These are phyloP conservation scores for Phytophthora cactorum DNA, from an alignment of 352 stramenopile genomes.

Conservation along the genomic window DNA sequence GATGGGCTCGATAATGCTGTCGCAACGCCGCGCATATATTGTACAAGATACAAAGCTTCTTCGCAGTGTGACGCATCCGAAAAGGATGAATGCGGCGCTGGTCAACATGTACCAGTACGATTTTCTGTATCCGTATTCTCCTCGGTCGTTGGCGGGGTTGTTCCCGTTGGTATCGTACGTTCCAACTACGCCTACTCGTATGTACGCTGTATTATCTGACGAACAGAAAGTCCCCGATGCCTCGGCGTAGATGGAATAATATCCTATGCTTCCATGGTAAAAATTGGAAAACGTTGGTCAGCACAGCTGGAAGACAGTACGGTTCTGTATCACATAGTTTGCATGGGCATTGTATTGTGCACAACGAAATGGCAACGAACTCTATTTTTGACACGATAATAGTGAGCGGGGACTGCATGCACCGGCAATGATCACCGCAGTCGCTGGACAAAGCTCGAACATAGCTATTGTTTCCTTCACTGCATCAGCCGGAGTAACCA, in stretches of 20 bases:
- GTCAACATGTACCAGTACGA: constrained; percentile 37
- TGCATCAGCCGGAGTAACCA: constrained; percentile 8
- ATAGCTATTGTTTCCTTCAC: constrained; percentile 8
- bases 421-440: constrained; percentile 15
- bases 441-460: constrained; percentile 12
- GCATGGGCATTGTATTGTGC: constrained; percentile 25
- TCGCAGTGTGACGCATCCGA: constrained; percentile 18
- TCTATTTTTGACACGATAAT: constrained; percentile 8
- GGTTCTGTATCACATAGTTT: constrained; percentile 14
- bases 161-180: constrained; percentile 33
- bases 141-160: constrained; percentile 15
- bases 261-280: constrained; percentile 39
- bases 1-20: constrained; percentile 12
- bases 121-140: constrained; percentile 16
- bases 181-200: constrained; percentile 11
- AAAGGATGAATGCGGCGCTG: constrained; percentile 16
- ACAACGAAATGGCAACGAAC: constrained; percentile 20
- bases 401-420: constrained; percentile 17
- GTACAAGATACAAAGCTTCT: constrained; percentile 28
- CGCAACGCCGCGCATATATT: constrained; percentile 15
- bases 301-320: constrained; percentile 8
- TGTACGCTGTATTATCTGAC: constrained; percentile 15
- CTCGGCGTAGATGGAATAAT: constrained; percentile 39
- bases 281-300: constrained; percentile 24
- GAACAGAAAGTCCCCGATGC: constrained; percentile 22